Conservation (phyloP, 106 monocot species). For the Dioscorea alata region DNA sequence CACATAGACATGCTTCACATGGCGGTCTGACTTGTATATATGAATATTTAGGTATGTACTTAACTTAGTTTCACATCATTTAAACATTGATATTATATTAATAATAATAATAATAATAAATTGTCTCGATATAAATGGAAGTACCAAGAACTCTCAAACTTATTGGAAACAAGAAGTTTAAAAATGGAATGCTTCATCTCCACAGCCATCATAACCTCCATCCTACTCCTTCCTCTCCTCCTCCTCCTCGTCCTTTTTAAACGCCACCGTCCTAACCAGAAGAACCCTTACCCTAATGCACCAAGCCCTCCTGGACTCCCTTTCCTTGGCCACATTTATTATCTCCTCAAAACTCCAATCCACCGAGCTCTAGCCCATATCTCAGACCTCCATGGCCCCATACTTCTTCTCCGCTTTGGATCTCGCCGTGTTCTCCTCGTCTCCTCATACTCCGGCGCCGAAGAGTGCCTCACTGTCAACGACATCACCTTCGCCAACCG, state of each 20-base stretch:
- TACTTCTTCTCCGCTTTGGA: slow-evolving; percentile 24
- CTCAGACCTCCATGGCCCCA: slow-evolving; percentile 17
- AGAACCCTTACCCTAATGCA: not conserved
- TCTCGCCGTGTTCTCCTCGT: slow-evolving; percentile 3
- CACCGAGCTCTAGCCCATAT: slow-evolving; percentile 19
- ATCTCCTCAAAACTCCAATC: slow-evolving; percentile 24
- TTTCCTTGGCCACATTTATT: slow-evolving; percentile 34
- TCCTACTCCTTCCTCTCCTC: not conserved
- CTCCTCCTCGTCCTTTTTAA: not conserved
- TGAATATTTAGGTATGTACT: too few species aligned
- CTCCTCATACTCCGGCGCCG: slow-evolving; percentile 15
- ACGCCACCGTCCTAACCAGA: too few species aligned
- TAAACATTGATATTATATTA: too few species aligned
- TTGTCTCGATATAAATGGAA: too few species aligned
- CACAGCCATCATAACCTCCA: not conserved
- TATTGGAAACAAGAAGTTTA: too few species aligned
- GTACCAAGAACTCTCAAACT: too few species aligned
- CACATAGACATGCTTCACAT: too few species aligned
- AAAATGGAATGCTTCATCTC: too few species aligned
- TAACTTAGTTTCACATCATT: too few species aligned
- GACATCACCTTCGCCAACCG: slow-evolving; percentile 20
- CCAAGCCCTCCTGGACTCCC: slow-evolving; percentile 15
- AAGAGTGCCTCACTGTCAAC: slow-evolving; percentile 12
- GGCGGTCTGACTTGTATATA: too few species aligned
- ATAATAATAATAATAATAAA: too few species aligned